Evolutionary conservation across 2,329 filamentous ascomycete species (phyloP).

Genomic region (Epichloe uncinata): DNA sequence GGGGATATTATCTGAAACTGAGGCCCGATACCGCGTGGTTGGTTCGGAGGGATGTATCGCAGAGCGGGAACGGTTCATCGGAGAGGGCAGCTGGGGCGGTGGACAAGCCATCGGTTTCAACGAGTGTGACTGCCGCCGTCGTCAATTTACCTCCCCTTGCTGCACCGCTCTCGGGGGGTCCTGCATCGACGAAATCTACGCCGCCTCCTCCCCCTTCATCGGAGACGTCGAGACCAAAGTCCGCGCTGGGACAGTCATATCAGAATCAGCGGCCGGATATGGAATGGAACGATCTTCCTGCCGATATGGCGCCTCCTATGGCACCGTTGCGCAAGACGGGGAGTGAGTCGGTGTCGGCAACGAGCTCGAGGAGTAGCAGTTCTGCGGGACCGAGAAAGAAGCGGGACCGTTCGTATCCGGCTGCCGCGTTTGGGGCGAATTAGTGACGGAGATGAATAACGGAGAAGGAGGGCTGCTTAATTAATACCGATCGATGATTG

Average conservation of each 20-base stretch:
- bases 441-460: background rate
- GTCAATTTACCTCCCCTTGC: slow-evolving; percentile 15
- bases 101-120: slow-evolving; percentile 7
- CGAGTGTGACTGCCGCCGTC: slow-evolving; percentile 18
- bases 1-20: slow-evolving; percentile 49
- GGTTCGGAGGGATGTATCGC: slow-evolving; percentile 28
- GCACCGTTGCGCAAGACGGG: slow-evolving; percentile 15
- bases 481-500: background rate
- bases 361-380: slow-evolving; percentile 45
- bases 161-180: background rate
- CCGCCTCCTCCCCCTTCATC: slow-evolving; percentile 10
- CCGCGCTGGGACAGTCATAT: slow-evolving; percentile 31
- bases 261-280: slow-evolving; percentile 45
- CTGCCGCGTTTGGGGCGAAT: slow-evolving; percentile 42
- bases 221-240: slow-evolving; percentile 7
- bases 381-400: slow-evolving; percentile 39
- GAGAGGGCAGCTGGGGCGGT: background rate
- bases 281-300: slow-evolving; percentile 54
- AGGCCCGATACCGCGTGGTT: slow-evolving; percentile 49
- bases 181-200: slow-evolving; percentile 13
- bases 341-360: slow-evolving; percentile 23
- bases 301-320: slow-evolving; percentile 37
- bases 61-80: background rate
- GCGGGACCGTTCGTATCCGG: slow-evolving; percentile 47
- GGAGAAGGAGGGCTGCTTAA: background rate